A percentile compares a stretch with the other conserved stretches of the same genome.
Conservation (phyloP, 768 basidiomycete species). For the Mycena pura region DNA sequence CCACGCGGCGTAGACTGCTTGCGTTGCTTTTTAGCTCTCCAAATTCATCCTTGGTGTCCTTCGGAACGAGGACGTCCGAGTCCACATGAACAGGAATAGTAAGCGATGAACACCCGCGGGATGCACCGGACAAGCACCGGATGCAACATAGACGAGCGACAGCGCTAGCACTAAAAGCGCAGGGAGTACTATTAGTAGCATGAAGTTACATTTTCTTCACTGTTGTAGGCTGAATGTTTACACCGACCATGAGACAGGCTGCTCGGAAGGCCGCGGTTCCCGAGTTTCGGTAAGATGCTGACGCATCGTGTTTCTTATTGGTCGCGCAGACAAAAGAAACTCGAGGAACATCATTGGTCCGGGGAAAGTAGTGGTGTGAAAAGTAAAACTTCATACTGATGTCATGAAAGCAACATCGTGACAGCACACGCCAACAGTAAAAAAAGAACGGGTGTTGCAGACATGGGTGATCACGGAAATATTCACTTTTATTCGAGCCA, state of each 20-base stretch:
- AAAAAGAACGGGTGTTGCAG: too few relatives aligned
- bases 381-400: too few relatives aligned
- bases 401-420: too few relatives aligned
- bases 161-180: neutral
- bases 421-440: too few relatives aligned
- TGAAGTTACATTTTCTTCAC: neutral
- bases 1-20: neutral
- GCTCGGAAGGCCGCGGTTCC: neutral
- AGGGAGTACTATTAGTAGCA: neutral
- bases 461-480: too few relatives aligned
- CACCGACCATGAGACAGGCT: neutral
- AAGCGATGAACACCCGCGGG: neutral
- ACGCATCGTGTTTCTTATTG: too few relatives aligned
- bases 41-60: neutral
- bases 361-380: too few relatives aligned
- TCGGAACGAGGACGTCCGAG: neutral
- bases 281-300: neutral
- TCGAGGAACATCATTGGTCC: too few relatives aligned
- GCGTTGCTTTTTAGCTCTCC: neutral
- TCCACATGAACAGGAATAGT: neutral
- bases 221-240: neutral
- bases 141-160: neutral
- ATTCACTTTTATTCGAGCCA: too few relatives aligned
- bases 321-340: too few relatives aligned
- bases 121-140: neutral